phyloP scores from a whole-genome alignment of 1,284 basidiomycete genomes.

The Erythrobasidium hasegawianum region DNA sequence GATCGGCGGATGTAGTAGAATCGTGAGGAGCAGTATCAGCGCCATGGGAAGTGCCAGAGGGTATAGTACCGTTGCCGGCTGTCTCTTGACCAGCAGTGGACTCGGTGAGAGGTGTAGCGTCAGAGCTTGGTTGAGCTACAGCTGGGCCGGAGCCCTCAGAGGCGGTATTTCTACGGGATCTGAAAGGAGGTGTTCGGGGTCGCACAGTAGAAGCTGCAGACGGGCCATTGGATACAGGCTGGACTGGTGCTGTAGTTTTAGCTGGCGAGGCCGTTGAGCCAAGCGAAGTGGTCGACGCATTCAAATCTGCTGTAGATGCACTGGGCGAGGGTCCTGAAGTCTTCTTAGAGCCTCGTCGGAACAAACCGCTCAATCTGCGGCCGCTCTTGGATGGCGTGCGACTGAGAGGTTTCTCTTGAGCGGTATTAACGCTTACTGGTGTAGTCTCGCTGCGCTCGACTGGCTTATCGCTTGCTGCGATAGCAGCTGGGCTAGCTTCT shows the following conservation, averaged over 20 bases:
- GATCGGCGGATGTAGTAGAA: no score
- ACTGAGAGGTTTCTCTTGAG: neutral
- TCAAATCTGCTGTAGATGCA: neutral
- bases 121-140: no score
- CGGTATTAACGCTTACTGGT: neutral
- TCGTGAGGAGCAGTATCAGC: no score
- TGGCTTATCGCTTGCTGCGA: neutral
- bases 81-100: no score
- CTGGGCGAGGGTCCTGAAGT: neutral
- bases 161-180: neutral
- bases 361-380: neutral
- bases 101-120: no score
- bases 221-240: neutral
- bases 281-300: neutral
- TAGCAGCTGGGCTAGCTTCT: neutral
- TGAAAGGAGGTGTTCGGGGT: neutral
- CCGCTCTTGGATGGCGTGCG: neutral
- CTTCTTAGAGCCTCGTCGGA: neutral
- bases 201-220: neutral
- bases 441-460: neutral
- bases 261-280: no score
- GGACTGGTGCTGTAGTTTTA: neutral
- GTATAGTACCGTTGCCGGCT: no score
- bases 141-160: neutral
- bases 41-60: no score